A percentile compares a stretch with the other conserved stretches of the same genome.
phyloP scores from a whole-genome alignment of 2,329 filamentous ascomycete genomes.

The Colletotrichum sp. region DNA sequence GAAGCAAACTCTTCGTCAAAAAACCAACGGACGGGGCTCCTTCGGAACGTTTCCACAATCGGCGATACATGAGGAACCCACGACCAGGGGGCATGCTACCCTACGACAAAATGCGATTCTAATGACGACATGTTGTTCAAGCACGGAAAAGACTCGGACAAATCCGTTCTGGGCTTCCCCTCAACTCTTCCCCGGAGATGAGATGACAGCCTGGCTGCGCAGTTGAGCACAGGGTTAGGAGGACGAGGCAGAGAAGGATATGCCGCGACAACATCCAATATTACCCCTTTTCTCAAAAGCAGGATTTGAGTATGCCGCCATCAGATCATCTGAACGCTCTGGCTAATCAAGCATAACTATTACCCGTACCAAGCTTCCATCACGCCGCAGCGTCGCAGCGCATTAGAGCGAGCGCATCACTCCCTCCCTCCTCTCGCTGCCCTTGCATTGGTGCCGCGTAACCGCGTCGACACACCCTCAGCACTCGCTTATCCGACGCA shows the following conservation, averaged over 20 bases:
- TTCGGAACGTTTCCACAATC: background rate
- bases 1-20: background rate
- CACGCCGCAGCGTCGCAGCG: background rate
- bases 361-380: background rate
- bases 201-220: background rate
- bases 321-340: background rate
- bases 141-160: background rate
- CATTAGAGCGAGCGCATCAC: background rate
- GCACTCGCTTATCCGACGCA: background rate
- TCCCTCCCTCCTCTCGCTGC: background rate
- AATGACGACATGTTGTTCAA: background rate
- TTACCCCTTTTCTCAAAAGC: background rate
- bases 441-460: background rate
- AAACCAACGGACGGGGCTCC: background rate
- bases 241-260: background rate
- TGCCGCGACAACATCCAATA: background rate
- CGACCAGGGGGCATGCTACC: background rate
- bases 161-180: background rate
- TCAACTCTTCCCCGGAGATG: background rate
- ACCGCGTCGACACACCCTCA: background rate
- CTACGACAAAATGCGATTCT: background rate
- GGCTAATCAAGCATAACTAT: background rate
- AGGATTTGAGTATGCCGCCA: background rate
- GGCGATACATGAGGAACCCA: background rate
- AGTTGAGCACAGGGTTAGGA: background rate